These are phyloP conservation scores for Leptosphaerulina australis DNA, from an alignment of 2,329 filamentous ascomycete species.

Conservation along the genomic window DNA sequence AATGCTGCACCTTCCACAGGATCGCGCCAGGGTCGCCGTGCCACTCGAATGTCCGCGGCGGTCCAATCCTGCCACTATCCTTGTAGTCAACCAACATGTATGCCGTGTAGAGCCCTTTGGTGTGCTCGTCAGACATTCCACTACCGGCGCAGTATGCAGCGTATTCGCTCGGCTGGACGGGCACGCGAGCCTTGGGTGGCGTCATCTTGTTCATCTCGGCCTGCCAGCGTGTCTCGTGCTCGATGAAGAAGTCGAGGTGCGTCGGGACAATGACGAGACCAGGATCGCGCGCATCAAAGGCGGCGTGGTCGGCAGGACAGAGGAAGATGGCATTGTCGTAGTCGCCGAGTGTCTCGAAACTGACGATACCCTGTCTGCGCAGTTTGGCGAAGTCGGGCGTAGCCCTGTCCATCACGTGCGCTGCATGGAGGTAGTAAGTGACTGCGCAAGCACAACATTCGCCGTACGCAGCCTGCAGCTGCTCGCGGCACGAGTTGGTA, in stretches of 20 bases:
- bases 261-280: conserved; percentile 2
- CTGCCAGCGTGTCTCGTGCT: neutral
- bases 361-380: too few species aligned
- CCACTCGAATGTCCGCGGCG: conserved; percentile 1
- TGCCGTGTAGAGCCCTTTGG: conserved; percentile 3
- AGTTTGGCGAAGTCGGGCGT: too few species aligned
- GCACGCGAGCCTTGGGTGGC: conserved; percentile 1
- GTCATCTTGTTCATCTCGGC: conserved; percentile 1
- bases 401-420: too few species aligned
- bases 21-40: conserved; percentile 1
- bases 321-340: too few species aligned
- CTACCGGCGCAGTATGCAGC: conserved; percentile 5
- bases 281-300: too few species aligned
- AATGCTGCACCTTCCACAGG: neutral
- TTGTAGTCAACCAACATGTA: conserved; percentile 6
- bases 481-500: neutral
- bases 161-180: conserved; percentile 2
- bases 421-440: too few species aligned
- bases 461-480: neutral
- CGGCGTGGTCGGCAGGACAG: too few species aligned
- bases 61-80: neutral
- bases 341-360: too few species aligned
- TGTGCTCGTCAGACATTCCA: neutral
- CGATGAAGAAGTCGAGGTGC: conserved; percentile 7
- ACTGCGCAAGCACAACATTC: too few species aligned